Conservation (phyloP, 164 flowering plant species). For the Euptelea pleiosperma region DNA sequence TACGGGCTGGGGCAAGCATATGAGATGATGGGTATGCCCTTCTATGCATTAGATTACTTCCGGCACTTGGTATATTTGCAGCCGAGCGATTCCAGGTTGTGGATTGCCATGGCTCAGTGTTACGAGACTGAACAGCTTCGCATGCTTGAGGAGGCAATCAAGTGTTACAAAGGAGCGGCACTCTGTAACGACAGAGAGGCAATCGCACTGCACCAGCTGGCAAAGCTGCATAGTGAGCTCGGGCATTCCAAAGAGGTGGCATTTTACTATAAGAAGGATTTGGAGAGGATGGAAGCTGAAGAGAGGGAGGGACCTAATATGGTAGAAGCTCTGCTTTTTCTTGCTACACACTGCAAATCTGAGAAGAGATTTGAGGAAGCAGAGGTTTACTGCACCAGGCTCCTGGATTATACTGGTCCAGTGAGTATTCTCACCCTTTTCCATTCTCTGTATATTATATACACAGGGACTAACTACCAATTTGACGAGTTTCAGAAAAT, state of each 20-base stretch:
- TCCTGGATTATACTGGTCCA: constrained; percentile 86
- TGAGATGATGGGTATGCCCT: constrained; percentile 97
- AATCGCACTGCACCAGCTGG: constrained; percentile 80
- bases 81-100: constrained; percentile 83
- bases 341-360: constrained; percentile 62
- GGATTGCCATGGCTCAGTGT: constrained; percentile 99
- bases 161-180: constrained; percentile 82
- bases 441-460: not conserved
- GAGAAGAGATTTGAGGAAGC: constrained; percentile 79
- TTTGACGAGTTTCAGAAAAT: not conserved
- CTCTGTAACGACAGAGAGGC: constrained; percentile 87
- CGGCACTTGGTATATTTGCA: constrained; percentile 78
- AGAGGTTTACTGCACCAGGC: constrained; percentile 82
- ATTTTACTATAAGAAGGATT: constrained; percentile 79
- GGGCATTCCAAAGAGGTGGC: constrained; percentile 87
- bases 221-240: constrained; percentile 74
- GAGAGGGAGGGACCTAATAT: constrained; percentile 91
- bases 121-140: constrained; percentile 83
- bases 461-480: too few relatives aligned
- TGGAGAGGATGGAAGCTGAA: constrained; percentile 94
- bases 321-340: constrained; percentile 82
- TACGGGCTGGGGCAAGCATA: constrained; percentile 98
- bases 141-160: constrained; percentile 94
- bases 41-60: constrained; percentile 87
- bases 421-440: constrained; percentile 45